Evolutionary conservation across 2,329 filamentous ascomycete species (phyloP).

Genomic region (Diaporthe citri): DNA sequence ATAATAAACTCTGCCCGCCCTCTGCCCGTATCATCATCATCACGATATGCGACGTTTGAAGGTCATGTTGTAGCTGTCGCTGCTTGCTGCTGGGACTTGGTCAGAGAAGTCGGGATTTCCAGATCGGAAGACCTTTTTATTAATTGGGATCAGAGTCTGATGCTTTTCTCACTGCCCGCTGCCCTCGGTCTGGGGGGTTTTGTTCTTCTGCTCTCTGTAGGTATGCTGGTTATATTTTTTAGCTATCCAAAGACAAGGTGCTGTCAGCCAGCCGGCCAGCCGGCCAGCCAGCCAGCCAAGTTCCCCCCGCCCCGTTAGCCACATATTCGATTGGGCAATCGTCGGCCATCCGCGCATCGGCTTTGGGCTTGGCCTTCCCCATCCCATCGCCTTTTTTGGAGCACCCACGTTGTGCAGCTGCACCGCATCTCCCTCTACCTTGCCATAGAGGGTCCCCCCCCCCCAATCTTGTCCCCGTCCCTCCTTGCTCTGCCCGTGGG

Average conservation of each 20-base stretch:
- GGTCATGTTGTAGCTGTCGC: not conserved
- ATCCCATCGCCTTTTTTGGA: conserved; percentile 19
- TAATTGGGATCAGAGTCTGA: not conserved
- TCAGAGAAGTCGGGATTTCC: not conserved
- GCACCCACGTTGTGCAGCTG: conserved; percentile 16
- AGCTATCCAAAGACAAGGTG: not conserved
- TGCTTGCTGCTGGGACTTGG: not conserved
- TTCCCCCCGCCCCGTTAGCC: not conserved
- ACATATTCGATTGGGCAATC: conserved; percentile 22
- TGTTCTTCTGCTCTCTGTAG: not conserved
- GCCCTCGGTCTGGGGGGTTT: not conserved
- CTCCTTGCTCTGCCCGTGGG: conserved; percentile 28
- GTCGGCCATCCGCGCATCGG: conserved; percentile 13
- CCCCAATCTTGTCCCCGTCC: conserved; percentile 17
- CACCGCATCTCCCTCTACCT: conserved; percentile 9
- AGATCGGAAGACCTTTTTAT: not conserved
- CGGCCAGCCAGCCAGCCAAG: not conserved
- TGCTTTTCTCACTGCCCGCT: not conserved
- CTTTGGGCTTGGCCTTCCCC: not conserved
- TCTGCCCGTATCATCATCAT: not conserved
- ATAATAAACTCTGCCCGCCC: not conserved
- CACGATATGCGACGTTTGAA: not conserved
- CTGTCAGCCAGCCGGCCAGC: conserved; percentile 13
- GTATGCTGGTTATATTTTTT: not conserved
- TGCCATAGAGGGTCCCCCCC: conserved; percentile 17